A percentile compares a stretch with the other conserved stretches of the same genome.
Conservation (phyloP, 805 yeast species). For the Candida verbasci region DNA sequence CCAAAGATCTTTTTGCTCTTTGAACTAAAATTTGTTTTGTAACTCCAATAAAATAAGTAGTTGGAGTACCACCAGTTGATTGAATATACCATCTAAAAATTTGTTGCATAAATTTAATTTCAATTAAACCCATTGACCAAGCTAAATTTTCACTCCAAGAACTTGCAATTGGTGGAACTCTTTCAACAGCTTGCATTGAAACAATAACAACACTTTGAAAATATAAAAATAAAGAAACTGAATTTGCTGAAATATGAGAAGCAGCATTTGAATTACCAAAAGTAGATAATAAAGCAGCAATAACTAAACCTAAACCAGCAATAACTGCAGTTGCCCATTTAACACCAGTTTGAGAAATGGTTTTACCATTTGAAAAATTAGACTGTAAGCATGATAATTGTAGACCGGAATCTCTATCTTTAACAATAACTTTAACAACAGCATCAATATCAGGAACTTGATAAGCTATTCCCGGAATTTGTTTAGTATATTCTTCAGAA, state of each 20-base stretch:
- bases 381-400: conserved; percentile 72
- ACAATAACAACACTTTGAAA: conserved; percentile 86
- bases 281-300: conserved; percentile 77
- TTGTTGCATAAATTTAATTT: conserved; percentile 75
- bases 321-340: conserved; percentile 93
- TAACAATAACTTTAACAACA: conserved; percentile 53
- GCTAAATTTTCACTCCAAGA: conserved; percentile 91
- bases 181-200: conserved; percentile 78
- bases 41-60: conserved; percentile 57
- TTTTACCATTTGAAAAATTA: conserved; percentile 69
- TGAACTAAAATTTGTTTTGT: conserved; percentile 73
- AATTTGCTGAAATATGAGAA: conserved; percentile 81
- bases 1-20: conserved; percentile 46
- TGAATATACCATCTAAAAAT: conserved; percentile 82
- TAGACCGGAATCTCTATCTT: conserved; percentile 36
- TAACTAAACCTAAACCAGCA: conserved; percentile 81
- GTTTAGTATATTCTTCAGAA: conserved; percentile 41
- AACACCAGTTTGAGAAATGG: conserved; percentile 74
- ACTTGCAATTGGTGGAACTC: conserved; percentile 87
- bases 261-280: conserved; percentile 89
- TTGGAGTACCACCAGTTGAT: conserved; percentile 84
- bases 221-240: conserved; percentile 77
- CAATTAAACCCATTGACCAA: conserved; percentile 92
- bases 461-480: conserved; percentile 82
- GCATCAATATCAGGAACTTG: conserved; percentile 87